Evolutionary conservation across 2,329 filamentous ascomycete species (phyloP), one percentile per base, ranked within the genome.

Genomic region (Sporothrix protearum): DNA sequence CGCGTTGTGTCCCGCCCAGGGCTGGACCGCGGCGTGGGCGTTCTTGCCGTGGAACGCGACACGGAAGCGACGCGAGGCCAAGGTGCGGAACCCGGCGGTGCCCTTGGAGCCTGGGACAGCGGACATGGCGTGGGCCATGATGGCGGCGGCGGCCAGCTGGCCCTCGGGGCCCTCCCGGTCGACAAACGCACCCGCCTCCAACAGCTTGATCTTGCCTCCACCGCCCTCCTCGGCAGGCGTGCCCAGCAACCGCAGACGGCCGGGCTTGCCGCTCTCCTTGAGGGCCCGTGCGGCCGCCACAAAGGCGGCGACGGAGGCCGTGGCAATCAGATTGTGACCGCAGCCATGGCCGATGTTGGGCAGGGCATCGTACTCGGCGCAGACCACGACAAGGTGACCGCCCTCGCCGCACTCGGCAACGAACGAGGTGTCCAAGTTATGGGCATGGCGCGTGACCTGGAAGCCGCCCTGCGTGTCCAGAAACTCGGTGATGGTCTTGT

Each of bases 401-500:
- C 72, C 71, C 70, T 74, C 30, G 4, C 73, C 74, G 30, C 53
- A 73, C 16, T 73, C 68, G 57, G 72, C 84, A 72, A 83, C 81
- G 71, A 88, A 88, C 0, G 84, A 80, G 0, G 86, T 88, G 28
- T 81, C 78, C 0, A 88, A 74, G 1, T 83, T 85, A 74, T 86
- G 86, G 0, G 85, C 83, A 67, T 85, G 81, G 0, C 80, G 81
- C 2, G 78, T 83, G 4, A 87, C 84, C 0, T 74, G 68, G 74
- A 83, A 85, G 0, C 83, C 85, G 1, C 81, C 80, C 2, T 76
- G 71, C 57, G 82, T 79, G 0, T 53, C 49, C 2, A 87, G 78
- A 39, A 84, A 80, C 4, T 77, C 73, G 16, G 81, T 81, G 63
- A 88, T 82, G 2, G 78, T 80, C 51, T 86, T 81, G 73, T 87